Percentiles rank a stretch among this genome's conserved stretches.
phyloP scores from a whole-genome alignment of 495 filamentous ascomycete genomes.

The Recurvomyces mirabilis region DNA sequence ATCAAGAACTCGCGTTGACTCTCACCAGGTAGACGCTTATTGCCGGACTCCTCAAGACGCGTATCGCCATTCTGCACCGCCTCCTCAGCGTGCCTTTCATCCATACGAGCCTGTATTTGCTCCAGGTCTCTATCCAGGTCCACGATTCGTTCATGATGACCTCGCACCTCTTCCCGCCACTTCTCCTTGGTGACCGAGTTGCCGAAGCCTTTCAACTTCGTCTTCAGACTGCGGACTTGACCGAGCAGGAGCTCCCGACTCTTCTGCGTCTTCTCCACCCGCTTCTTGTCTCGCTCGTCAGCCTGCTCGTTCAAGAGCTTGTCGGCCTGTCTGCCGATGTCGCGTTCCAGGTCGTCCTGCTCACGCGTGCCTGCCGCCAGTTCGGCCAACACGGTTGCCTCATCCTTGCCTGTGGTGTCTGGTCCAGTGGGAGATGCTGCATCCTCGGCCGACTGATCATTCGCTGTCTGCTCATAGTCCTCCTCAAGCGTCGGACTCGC shows the following conservation, averaged over 20 bases:
- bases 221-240: conserved; percentile 40
- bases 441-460: not conserved
- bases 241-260: conserved; percentile 46
- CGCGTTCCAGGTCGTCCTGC: conserved; percentile 58
- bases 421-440: not conserved
- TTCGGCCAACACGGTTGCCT: conserved; percentile 11
- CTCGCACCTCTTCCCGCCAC: conserved; percentile 51
- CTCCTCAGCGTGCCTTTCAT: conserved; percentile 48
- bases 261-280: conserved; percentile 61
- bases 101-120: conserved; percentile 70
- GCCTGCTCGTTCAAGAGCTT: conserved; percentile 67
- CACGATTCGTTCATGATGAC: conserved; percentile 49
- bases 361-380: conserved; percentile 53
- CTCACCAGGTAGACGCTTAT: conserved; percentile 60
- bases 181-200: conserved; percentile 37
- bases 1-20: conserved; percentile 81
- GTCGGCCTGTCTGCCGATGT: conserved; percentile 54
- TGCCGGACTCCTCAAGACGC: conserved; percentile 31
- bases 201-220: conserved; percentile 39
- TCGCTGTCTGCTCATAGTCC: not conserved
- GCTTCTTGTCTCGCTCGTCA: conserved; percentile 75
- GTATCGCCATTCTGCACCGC: conserved; percentile 33
- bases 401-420: conserved; percentile 5
- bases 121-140: conserved; percentile 55
- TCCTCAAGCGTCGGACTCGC: too few species aligned